A percentile compares a stretch with the other conserved stretches of the same genome.
Conservation (phyloP, 2,329 filamentous ascomycete genomes). For the Apiospora koreana region DNA sequence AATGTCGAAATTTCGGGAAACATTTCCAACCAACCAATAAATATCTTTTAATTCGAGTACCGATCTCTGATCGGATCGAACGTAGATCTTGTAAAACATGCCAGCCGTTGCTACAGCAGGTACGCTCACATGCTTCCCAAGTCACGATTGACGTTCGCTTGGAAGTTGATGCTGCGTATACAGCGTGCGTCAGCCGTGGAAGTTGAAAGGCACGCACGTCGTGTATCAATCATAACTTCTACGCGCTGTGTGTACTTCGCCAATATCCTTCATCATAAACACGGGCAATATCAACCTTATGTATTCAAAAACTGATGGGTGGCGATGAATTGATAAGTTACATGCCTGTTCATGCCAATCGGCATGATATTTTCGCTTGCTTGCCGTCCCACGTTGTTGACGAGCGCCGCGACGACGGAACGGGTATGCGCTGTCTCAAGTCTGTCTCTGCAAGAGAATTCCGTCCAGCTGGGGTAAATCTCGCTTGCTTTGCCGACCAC, state of each 20-base stretch:
- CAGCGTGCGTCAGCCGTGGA: neutral
- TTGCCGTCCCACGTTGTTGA: neutral
- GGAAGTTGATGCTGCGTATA: neutral
- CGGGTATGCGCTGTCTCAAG: slow-evolving; percentile 7
- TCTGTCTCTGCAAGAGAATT: neutral
- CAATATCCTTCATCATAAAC: neutral
- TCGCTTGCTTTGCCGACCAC: neutral
- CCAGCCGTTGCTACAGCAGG: neutral
- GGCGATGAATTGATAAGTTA: neutral
- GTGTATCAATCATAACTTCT: neutral
- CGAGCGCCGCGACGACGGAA: neutral
- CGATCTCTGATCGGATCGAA: neutral
- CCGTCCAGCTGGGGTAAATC: neutral
- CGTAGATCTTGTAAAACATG: neutral
- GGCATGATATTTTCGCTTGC: neutral
- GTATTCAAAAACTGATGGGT: neutral
- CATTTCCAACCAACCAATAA: neutral
- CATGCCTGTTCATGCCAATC: too few species aligned
- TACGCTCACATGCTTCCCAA: neutral
- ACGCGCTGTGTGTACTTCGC: neutral
- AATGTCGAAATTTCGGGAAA: slow-evolving; percentile 61
- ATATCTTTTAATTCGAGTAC: neutral
- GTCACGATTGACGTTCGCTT: neutral
- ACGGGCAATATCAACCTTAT: neutral
- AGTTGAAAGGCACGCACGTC: neutral